phyloP scores from a whole-genome alignment of 257 asterid species.

The Jacaranda copaia region DNA sequence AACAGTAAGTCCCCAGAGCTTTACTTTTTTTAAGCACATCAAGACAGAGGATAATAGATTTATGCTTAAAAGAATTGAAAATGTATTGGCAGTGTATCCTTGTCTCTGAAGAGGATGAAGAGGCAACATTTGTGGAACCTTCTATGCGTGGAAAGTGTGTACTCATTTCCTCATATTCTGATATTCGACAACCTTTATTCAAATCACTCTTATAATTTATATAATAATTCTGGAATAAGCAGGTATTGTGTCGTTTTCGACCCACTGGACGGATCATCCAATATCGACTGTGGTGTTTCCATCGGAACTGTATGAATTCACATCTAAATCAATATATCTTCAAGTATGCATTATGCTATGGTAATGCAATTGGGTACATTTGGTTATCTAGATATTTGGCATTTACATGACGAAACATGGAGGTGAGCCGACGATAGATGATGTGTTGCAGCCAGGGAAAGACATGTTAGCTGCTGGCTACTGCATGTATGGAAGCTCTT shows the following conservation, averaged over 20 bases:
- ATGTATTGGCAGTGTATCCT: slow-evolving; percentile 76
- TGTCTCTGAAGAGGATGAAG: slow-evolving; percentile 97
- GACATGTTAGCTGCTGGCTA: slow-evolving; percentile 96
- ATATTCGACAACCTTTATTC: neutral
- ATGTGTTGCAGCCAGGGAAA: slow-evolving; percentile 94
- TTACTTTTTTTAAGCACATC: neutral
- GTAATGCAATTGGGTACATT: slow-evolving; percentile 1
- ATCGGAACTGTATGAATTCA: slow-evolving; percentile 80
- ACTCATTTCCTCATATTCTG: neutral
- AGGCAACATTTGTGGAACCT: slow-evolving; percentile 83
- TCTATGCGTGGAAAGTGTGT: slow-evolving; percentile 83
- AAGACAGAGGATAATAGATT: neutral
- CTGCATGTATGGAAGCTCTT: slow-evolving; percentile 98
- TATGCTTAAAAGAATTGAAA: neutral
- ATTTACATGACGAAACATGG: slow-evolving; percentile 70
- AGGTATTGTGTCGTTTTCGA: slow-evolving; percentile 97
- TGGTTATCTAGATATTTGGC: slow-evolving; percentile 76
- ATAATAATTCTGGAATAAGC: slow-evolving; percentile 26
- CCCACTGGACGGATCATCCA: slow-evolving; percentile 98
- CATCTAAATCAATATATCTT: slow-evolving; percentile 16
- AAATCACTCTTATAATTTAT: neutral
- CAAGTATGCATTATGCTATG: neutral
- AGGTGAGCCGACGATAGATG: slow-evolving; percentile 69
- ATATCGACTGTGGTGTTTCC: slow-evolving; percentile 96
- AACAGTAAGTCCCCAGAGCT: slow-evolving; percentile 61